phyloP scores from a whole-genome alignment of 148 eudicot genomes.

The Vaccinium macrocarpon region DNA sequence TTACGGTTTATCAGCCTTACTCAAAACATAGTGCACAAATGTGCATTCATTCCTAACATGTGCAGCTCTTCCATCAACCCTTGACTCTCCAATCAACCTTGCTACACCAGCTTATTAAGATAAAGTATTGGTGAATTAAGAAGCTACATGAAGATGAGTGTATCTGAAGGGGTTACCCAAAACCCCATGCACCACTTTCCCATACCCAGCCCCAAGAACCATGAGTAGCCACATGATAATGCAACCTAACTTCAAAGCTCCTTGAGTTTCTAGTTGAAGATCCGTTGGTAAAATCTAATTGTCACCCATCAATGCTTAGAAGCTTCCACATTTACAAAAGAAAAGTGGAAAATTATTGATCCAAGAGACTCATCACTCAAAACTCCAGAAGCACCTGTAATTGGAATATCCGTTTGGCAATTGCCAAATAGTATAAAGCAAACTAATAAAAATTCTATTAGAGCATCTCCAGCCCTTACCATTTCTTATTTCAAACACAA shows the following conservation, averaged over 20 bases:
- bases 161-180: neutral
- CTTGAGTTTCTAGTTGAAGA: neutral
- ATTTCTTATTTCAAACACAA: no score
- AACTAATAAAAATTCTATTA: neutral
- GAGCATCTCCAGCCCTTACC: no score
- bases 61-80: neutral
- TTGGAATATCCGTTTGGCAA: neutral
- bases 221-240: neutral
- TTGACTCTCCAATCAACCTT: neutral
- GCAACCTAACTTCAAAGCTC: neutral
- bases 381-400: neutral
- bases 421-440: neutral
- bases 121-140: neutral
- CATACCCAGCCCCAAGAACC: neutral
- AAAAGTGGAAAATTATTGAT: neutral
- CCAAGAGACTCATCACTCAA: neutral
- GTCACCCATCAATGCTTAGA: neutral
- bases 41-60: neutral
- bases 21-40: neutral
- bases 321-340: conserved; percentile 9
- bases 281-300: neutral
- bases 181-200: conserved; percentile 2
- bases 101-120: neutral
- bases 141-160: neutral
- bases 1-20: neutral